Evolutionary conservation across 805 yeast genomes (phyloP), one percentile per base, ranked within the genome.

Genomic region (Monosporozyma servazzii): DNA sequence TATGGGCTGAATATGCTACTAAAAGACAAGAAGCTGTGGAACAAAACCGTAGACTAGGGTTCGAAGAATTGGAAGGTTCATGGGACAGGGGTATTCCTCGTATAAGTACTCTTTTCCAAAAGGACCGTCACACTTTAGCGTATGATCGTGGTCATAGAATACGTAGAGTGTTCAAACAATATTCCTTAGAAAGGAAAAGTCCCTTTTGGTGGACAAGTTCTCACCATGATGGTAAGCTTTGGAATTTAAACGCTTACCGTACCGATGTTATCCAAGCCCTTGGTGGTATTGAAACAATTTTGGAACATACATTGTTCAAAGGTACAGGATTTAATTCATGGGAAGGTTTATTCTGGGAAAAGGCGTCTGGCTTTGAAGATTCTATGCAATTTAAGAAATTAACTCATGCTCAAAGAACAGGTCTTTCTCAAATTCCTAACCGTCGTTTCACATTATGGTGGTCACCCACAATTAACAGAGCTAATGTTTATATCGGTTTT

Each of bases 261-360:
- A 84, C 96, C 0, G 99, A 93, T 69, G 96, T 93, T 2, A 90
- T 93, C 45, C 97, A 93, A 68, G 96, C 98, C 0, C 75, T 93
- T 3, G 99, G 99, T 46, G 99, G 99, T 48, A 86, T 93, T 53
- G 97, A 91, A 61, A 88, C 98, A 0, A 93, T 93, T 63, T 68
- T 93, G 54, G 98, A 91, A 62, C 99, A 93, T 61, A 89, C 98
- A 0, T 69, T 93, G 45, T 93, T 93, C 73, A 88, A 86, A 64
- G 99, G 95, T 11, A 93, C 99, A 1, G 99, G 99, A 0, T 93
- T 93, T 63, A 95, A 86, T 58, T 86, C 95, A 8, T 93, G 99
- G 99, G 99, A 93, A 71, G 98, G 99, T 4, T 72, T 93, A 25
- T 93, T 93, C 68, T 93, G 99, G 99, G 99, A 93, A 64, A 90